Conservation (phyloP, 2,329 filamentous ascomycete species). For the Clonostachys rhizophaga region DNA sequence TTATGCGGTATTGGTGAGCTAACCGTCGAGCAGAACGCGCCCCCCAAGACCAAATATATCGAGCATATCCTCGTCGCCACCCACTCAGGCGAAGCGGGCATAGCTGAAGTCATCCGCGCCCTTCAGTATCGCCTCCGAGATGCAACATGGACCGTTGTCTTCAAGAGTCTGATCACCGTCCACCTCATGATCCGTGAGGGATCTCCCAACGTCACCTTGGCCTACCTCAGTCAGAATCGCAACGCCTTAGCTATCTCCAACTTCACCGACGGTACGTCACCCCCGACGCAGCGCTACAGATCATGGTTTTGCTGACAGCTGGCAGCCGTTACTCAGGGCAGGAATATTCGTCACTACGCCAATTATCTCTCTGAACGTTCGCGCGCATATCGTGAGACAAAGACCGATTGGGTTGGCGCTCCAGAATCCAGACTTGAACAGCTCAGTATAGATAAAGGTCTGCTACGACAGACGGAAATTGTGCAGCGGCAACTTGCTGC, state of each 20-base stretch:
- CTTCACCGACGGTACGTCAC: constrained; percentile 79
- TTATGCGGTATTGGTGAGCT: not conserved
- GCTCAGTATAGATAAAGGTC: constrained; percentile 83
- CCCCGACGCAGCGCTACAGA: no score
- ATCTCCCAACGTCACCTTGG: constrained; percentile 79
- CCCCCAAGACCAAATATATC: constrained; percentile 98
- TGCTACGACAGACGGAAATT: constrained; percentile 85
- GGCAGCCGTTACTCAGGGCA: constrained; percentile 85
- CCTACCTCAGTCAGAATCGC: constrained; percentile 77
- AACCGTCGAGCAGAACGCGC: constrained; percentile 65
- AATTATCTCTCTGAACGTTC: constrained; percentile 82
- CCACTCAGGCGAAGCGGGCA: constrained; percentile 88
- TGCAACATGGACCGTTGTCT: constrained; percentile 99
- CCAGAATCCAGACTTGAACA: constrained; percentile 81
- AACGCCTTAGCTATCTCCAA: constrained; percentile 82
- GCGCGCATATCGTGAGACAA: constrained; percentile 76
- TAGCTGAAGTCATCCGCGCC: constrained; percentile 92
- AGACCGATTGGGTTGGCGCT: constrained; percentile 82
- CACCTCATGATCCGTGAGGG: constrained; percentile 98
- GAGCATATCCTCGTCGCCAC: constrained; percentile 96
- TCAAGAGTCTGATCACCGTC: constrained; percentile 93
- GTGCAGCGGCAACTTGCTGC: constrained; percentile 86
- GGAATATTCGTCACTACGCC: constrained; percentile 89
- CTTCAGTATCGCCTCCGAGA: constrained; percentile 86
- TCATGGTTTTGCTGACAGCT: not conserved